phyloP scores from a whole-genome alignment of 257 asterid species.

The Nyctanthes arbortristis region DNA sequence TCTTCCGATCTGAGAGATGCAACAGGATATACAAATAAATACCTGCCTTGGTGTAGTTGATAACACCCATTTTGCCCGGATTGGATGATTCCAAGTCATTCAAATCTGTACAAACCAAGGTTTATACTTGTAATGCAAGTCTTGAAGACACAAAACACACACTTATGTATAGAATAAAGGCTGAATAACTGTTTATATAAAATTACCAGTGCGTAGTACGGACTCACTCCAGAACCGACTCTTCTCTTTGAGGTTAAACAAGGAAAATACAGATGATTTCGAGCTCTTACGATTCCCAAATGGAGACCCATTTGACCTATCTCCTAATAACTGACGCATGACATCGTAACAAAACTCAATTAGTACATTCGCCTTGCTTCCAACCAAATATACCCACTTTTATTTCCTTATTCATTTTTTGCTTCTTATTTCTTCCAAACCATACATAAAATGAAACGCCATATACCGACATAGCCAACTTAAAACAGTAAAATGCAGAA shows the following conservation, averaged over 20 bases:
- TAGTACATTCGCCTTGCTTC: constrained; percentile 8
- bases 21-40: constrained; percentile 43
- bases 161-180: not conserved
- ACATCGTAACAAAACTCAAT: constrained; percentile 4
- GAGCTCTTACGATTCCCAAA: constrained; percentile 54
- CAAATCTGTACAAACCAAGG: constrained; percentile 43
- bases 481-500: not conserved
- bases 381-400: constrained; percentile 3
- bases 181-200: not conserved
- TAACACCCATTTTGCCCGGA: constrained; percentile 48
- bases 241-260: constrained; percentile 88
- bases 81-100: constrained; percentile 73
- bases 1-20: constrained; percentile 26
- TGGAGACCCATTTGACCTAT: constrained; percentile 58
- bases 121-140: constrained; percentile 14
- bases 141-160: constrained; percentile 21
- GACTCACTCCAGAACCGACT: constrained; percentile 92
- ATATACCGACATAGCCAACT: constrained; percentile 15
- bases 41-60: constrained; percentile 98
- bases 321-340: constrained; percentile 51
- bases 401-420: too few relatives aligned
- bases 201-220: constrained; percentile 72
- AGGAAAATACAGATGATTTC: constrained; percentile 71
- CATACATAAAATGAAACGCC: constrained; percentile 2
- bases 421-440: not conserved